These are phyloP conservation scores for Actinomucor elegans DNA, from an alignment of 371 early-diverging fungal genomes.

Conservation along the genomic window DNA sequence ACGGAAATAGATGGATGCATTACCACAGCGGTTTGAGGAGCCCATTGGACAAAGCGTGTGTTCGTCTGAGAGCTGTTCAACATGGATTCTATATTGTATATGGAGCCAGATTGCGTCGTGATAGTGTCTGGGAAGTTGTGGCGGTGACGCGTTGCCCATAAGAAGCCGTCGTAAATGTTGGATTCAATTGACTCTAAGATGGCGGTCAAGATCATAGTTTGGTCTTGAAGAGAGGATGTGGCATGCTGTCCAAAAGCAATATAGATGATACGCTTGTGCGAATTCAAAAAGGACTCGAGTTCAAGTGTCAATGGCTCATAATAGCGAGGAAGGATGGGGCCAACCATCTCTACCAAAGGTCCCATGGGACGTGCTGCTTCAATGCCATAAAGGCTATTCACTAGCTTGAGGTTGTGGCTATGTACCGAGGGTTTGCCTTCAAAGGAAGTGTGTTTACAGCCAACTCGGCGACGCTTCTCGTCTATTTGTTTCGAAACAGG, in stretches of 20 bases:
- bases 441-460: background rate
- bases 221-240: background rate
- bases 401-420: conserved; percentile 19
- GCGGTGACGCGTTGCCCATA: conserved; percentile 25
- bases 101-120: background rate
- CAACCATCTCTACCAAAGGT: conserved; percentile 37
- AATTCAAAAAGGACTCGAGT: background rate
- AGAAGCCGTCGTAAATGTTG: conserved; percentile 23
- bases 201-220: conserved; percentile 17
- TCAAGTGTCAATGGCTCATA: conserved; percentile 17
- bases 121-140: conserved; percentile 9
- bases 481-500: background rate
- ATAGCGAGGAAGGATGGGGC: conserved; percentile 29
- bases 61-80: background rate
- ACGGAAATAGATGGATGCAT: conserved; percentile 27
- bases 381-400: conserved; percentile 29
- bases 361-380: conserved; percentile 32
- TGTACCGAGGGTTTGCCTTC: background rate
- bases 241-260: conserved; percentile 34
- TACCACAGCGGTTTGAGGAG: conserved; percentile 40
- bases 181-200: conserved; percentile 17
- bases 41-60: conserved; percentile 24
- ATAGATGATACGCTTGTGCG: conserved; percentile 22
- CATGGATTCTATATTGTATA: background rate
- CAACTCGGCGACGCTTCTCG: background rate